Evolutionary conservation across 2,329 filamentous ascomycete genomes (phyloP).

Genomic region (Paracoccidioides lutzii): DNA sequence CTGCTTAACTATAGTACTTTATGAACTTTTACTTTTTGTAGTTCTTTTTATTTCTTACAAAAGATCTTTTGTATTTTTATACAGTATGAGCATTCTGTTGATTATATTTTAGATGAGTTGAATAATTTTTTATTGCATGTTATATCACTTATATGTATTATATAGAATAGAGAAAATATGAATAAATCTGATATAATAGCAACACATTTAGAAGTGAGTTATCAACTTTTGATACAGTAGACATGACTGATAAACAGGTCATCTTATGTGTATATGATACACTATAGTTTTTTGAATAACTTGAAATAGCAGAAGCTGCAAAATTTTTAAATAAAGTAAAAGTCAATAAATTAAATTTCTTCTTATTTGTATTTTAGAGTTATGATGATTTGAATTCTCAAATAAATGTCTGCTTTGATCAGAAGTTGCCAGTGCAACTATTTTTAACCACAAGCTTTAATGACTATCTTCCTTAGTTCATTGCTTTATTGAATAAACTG

Average conservation of each 20-base stretch:
- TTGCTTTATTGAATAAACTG: neutral
- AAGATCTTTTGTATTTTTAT: constrained; percentile 3
- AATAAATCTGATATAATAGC: neutral
- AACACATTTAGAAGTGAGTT: constrained; percentile 3
- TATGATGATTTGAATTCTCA: neutral
- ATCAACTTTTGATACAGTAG: neutral
- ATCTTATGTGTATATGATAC: neutral
- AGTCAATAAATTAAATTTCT: neutral
- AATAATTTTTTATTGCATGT: neutral
- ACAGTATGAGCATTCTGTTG: constrained; percentile 2
- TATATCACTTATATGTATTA: constrained; percentile 1
- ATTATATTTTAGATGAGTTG: constrained; percentile 4
- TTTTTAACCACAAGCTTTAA: constrained; percentile 7
- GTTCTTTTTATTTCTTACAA: neutral
- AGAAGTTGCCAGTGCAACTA: constrained; percentile 1
- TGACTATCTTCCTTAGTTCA: neutral
- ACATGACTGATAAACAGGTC: neutral
- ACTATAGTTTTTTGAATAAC: constrained; percentile 5
- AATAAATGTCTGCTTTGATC: neutral
- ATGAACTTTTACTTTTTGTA: neutral
- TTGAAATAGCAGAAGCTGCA: constrained; percentile 4
- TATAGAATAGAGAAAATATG: constrained; percentile 3
- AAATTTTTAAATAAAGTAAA: constrained; percentile 3
- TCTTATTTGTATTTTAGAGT: constrained; percentile 1
- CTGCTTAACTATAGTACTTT: neutral